Conservation (phyloP, 768 basidiomycete genomes). For the Mycena galopus region DNA sequence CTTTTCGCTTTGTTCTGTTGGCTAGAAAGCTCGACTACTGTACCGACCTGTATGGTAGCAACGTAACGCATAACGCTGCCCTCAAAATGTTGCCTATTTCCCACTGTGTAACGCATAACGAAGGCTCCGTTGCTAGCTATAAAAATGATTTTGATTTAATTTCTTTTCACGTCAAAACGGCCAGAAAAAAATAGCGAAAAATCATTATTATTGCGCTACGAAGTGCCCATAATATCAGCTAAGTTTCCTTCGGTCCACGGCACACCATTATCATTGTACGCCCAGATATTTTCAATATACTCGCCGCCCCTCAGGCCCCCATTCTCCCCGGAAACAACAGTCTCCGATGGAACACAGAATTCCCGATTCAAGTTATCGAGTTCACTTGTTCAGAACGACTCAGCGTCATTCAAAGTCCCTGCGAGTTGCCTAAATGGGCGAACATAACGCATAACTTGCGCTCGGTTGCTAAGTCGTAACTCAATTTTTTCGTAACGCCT, state of each 20-base stretch:
- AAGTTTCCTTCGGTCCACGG: background rate
- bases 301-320: background rate
- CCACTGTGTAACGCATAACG: conserved; percentile 2
- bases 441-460: too few relatives aligned
- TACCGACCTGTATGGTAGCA: too few relatives aligned
- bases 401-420: too few relatives aligned
- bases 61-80: background rate
- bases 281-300: background rate
- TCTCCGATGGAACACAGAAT: background rate
- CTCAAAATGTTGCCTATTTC: background rate
- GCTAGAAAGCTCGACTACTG: too few relatives aligned
- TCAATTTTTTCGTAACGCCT: too few relatives aligned
- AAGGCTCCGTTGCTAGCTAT: background rate
- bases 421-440: too few relatives aligned
- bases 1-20: too few relatives aligned
- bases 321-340: background rate
- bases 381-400: too few relatives aligned
- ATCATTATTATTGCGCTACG: background rate
- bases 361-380: too few relatives aligned
- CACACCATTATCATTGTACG: conserved; percentile 4
- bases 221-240: background rate
- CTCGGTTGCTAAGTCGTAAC: too few relatives aligned
- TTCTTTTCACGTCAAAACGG: background rate
- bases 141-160: background rate
- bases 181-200: background rate